Percentiles rank a stretch among this genome's conserved stretches.
Evolutionary conservation across 2,329 filamentous ascomycete genomes (phyloP).

Genomic region (Monilinia fructicola): DNA sequence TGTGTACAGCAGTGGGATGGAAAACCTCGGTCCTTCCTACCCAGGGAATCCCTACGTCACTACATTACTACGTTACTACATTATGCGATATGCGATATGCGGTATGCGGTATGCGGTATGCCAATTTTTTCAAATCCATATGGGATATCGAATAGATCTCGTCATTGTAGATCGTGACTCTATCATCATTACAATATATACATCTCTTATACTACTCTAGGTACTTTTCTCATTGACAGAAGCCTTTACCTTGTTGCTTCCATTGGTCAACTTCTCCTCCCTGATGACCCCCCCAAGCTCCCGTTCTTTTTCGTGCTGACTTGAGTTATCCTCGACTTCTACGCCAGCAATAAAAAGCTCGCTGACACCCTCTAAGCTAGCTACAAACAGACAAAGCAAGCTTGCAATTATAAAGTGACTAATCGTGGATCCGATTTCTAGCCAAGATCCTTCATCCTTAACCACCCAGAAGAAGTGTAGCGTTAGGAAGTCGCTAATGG

Average conservation of each 20-base stretch:
- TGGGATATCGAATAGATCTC: neutral
- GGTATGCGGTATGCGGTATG: neutral
- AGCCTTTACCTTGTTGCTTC: constrained; percentile 22
- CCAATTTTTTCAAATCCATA: neutral
- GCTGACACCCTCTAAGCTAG: constrained; percentile 80
- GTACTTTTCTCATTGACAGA: constrained; percentile 25
- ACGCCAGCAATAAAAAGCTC: constrained; percentile 80
- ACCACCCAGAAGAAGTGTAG: constrained; percentile 98
- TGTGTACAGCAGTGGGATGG: too few species aligned
- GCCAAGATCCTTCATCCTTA: constrained; percentile 92
- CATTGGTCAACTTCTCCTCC: constrained; percentile 23
- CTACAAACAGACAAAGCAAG: constrained; percentile 85
- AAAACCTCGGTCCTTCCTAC: too few species aligned
- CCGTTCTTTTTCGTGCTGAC: constrained; percentile 35
- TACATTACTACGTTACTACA: too few species aligned
- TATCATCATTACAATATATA: constrained; percentile 17
- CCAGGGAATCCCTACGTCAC: neutral
- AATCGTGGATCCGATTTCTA: constrained; percentile 96
- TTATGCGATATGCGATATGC: too few species aligned
- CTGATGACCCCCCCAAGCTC: constrained; percentile 33
- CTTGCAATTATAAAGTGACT: constrained; percentile 94
- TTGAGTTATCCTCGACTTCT: constrained; percentile 53
- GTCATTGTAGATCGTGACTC: neutral
- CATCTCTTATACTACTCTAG: neutral
- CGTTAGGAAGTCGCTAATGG: constrained; percentile 85